phyloP scores from a whole-genome alignment of 2,329 filamentous ascomycete species.

The Colletotrichum lentis region DNA sequence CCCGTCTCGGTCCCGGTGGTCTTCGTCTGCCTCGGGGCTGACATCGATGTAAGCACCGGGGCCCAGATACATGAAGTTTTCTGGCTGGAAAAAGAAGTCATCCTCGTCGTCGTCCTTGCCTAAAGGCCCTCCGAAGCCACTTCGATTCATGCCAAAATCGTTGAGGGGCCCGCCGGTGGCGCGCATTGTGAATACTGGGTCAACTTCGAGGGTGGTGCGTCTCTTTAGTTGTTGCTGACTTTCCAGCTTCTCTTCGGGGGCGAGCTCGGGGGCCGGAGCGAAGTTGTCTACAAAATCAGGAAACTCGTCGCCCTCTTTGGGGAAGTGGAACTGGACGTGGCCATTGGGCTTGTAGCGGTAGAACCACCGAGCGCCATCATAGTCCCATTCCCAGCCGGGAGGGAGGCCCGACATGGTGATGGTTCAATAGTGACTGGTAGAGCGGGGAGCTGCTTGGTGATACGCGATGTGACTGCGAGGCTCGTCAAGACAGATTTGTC shows the following conservation, averaged over 20 bases:
- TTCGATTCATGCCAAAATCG: conserved; percentile 38
- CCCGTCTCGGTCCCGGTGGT: conserved; percentile 43
- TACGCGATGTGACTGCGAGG: not conserved
- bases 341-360: conserved; percentile 65
- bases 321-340: conserved; percentile 64
- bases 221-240: conserved; percentile 60
- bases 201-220: conserved; percentile 40
- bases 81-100: conserved; percentile 58
- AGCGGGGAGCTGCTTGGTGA: not conserved
- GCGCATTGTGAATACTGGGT: conserved; percentile 34
- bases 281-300: conserved; percentile 57
- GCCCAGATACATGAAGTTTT: conserved; percentile 62
- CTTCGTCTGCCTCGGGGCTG: conserved; percentile 54
- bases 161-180: conserved; percentile 39
- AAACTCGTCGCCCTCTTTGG: conserved; percentile 65
- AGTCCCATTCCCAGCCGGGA: conserved; percentile 65
- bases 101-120: conserved; percentile 47
- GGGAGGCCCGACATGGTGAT: conserved; percentile 55
- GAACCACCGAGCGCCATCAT: conserved; percentile 66
- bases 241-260: conserved; percentile 62
- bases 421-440: not conserved
- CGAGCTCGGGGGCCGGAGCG: conserved; percentile 50
- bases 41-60: conserved; percentile 56
- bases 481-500: not conserved
- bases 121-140: conserved; percentile 30